Evolutionary conservation across 768 basidiomycete genomes (phyloP), one percentile per base, ranked within the genome.

Genomic region (Phaeolepiota aurea): DNA sequence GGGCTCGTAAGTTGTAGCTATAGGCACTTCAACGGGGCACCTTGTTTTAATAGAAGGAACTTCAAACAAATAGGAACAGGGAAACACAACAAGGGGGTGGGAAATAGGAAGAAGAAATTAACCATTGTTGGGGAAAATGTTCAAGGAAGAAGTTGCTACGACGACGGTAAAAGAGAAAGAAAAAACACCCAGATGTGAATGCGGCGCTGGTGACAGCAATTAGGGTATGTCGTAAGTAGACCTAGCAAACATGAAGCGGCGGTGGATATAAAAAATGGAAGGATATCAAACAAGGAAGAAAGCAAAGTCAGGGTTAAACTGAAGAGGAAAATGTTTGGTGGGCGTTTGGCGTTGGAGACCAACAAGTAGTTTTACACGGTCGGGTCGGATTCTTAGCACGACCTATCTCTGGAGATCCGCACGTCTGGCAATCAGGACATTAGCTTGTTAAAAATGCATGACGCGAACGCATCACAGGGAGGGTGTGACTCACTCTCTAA

Each of bases 401-500:
- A 10, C 53, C 55, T 57, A 63, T 42, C 63, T 56, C 45, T 65
- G 61, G 20, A 74, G 56, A 58, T 72, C 64, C 40, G 70, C 68
- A 16, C 71, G 71, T 44, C 72, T 74, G 53, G 3, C 34, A 34
- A 40, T 38, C 32, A 43, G 45, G 32, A 33, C 13, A 22, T 15
- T 30, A 32, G 7, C 4, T 14, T 19, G 1, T 23, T 37, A 30
- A 40, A 37, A n/a, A n/a, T n/a, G n/a, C n/a, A n/a, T n/a, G n/a
- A n/a, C n/a, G n/a, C n/a, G n/a, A n/a, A n/a, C n/a, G n/a, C n/a
- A n/a, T n/a, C n/a, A n/a, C n/a, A n/a, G n/a, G n/a, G n/a, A n/a
- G n/a, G n/a, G n/a, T n/a, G n/a, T n/a, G 16, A 77, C 88, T 53
- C 58, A 91, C 88, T 85, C 76, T 76, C 87, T 75, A 57, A 91